Percentiles rank a stretch among this genome's conserved stretches.
Conservation (phyloP, 2,329 filamentous ascomycete species). For the Arthrobotrys iridis region DNA sequence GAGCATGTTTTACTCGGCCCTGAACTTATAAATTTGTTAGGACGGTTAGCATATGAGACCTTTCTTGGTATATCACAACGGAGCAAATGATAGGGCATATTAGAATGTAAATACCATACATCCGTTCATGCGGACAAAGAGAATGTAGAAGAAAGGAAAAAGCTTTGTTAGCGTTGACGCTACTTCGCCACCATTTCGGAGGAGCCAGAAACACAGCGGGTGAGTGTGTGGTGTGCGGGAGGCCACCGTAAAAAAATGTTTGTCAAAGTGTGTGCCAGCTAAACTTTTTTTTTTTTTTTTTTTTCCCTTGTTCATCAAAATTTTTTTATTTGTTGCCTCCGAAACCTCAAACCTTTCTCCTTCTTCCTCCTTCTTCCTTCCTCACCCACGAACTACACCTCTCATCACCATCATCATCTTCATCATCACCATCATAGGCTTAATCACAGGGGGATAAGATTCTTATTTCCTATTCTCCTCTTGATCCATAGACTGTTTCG, state of each 20-base stretch:
- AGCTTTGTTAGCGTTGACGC: conserved; percentile 43
- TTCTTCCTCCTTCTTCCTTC: conserved; percentile 41
- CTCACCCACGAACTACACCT: conserved; percentile 39
- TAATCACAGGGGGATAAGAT: conserved; percentile 47
- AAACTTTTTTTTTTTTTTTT: conserved; percentile 35
- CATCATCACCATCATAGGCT: conserved; percentile 37
- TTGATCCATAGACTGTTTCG: conserved; percentile 51
- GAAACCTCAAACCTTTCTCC: background rate
- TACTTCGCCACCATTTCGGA: conserved; percentile 44
- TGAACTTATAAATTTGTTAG: too few species aligned
- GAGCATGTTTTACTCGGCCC: background rate
- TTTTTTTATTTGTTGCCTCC: conserved; percentile 18
- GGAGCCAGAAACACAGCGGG: background rate
- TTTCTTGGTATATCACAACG: too few species aligned
- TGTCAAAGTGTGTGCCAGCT: conserved; percentile 3
- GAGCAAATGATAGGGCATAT: conserved; percentile 5
- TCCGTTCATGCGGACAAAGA: conserved; percentile 1
- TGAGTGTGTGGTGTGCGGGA: background rate
- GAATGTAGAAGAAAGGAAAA: conserved; percentile 9
- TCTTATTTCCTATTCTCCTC: conserved; percentile 37
- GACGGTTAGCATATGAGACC: too few species aligned
- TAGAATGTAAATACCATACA: background rate
- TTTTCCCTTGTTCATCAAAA: conserved; percentile 1
- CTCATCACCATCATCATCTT: conserved; percentile 13
- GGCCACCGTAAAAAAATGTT: background rate